Evolutionary conservation across 495 filamentous ascomycete genomes (phyloP).

Genomic region (Xanthoparmelia taractica): DNA sequence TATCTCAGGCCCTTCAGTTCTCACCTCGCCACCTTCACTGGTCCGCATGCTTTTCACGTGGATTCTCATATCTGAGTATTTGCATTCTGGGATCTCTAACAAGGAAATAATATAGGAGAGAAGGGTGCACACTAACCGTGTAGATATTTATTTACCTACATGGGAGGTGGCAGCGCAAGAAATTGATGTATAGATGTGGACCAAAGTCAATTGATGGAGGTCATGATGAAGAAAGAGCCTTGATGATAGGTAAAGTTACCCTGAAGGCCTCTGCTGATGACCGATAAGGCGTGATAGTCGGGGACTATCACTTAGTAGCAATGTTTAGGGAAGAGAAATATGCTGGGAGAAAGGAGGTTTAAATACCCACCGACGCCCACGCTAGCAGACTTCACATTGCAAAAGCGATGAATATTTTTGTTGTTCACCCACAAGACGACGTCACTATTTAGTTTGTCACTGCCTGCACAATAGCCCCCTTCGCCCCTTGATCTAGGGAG

Average conservation of each 20-base stretch:
- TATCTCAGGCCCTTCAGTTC: too few relatives aligned
- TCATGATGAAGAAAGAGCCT: not conserved
- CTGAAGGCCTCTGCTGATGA: not conserved
- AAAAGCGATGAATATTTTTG: not conserved
- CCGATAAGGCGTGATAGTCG: not conserved
- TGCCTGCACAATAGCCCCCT: slow-evolving; percentile 46
- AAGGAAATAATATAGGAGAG: too few relatives aligned
- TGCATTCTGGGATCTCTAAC: too few relatives aligned
- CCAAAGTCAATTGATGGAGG: not conserved
- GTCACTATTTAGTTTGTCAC: slow-evolving; percentile 34
- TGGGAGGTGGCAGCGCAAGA: not conserved
- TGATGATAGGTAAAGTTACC: not conserved
- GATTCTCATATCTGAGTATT: too few relatives aligned
- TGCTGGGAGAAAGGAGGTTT: not conserved
- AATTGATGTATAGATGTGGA: not conserved
- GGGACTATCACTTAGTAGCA: not conserved
- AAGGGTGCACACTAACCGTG: too few relatives aligned
- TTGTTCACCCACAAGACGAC: not conserved
- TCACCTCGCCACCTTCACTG: too few relatives aligned
- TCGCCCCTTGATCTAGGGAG: slow-evolving; percentile 54
- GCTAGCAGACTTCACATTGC: not conserved
- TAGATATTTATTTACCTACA: not conserved
- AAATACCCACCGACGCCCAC: not conserved
- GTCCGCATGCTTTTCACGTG: too few relatives aligned
- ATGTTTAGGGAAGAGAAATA: not conserved